These are phyloP conservation scores for Asclepias syriaca DNA, from an alignment of 257 asterid species.

Conservation along the genomic window DNA sequence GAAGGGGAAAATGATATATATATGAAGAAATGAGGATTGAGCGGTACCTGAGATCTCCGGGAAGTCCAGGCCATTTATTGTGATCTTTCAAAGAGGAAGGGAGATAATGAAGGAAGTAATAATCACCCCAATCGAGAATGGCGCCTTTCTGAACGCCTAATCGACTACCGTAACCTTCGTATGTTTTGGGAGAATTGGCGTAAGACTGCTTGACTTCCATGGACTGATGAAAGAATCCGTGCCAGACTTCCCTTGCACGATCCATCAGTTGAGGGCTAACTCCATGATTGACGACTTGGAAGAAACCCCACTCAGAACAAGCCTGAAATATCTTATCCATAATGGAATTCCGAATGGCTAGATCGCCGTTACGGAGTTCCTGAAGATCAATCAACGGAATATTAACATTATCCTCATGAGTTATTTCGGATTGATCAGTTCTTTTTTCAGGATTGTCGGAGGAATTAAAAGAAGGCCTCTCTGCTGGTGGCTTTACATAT, in stretches of 20 bases:
- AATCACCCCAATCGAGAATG: conserved; percentile 89
- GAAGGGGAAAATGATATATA: too few species aligned
- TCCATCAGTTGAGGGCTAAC: conserved; percentile 54
- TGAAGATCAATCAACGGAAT: conserved; percentile 57
- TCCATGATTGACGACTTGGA: conserved; percentile 80
- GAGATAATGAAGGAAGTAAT: conserved; percentile 66
- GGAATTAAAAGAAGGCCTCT: conserved; percentile 5
- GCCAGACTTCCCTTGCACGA: conserved; percentile 58
- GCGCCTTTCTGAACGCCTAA: conserved; percentile 81
- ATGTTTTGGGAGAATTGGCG: conserved; percentile 66
- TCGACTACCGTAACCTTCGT: conserved; percentile 89
- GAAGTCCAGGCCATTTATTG: conserved; percentile 74
- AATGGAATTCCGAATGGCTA: conserved; percentile 3
- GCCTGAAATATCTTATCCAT: conserved; percentile 41
- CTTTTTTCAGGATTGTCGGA: not conserved
- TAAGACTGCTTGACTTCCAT: conserved; percentile 56
- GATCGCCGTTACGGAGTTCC: conserved; percentile 13
- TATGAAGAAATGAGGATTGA: too few species aligned
- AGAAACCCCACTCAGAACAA: conserved; percentile 74
- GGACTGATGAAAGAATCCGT: conserved; percentile 62
- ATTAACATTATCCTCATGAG: not conserved
- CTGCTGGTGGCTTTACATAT: conserved; percentile 12
- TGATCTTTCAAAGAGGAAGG: conserved; percentile 60
- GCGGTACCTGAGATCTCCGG: conserved; percentile 48
- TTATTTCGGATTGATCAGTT: not conserved